A percentile compares a stretch with the other conserved stretches of the same genome.
Evolutionary conservation across 495 filamentous ascomycete species (phyloP).

Genomic region (Penicillium dipodomyicola): DNA sequence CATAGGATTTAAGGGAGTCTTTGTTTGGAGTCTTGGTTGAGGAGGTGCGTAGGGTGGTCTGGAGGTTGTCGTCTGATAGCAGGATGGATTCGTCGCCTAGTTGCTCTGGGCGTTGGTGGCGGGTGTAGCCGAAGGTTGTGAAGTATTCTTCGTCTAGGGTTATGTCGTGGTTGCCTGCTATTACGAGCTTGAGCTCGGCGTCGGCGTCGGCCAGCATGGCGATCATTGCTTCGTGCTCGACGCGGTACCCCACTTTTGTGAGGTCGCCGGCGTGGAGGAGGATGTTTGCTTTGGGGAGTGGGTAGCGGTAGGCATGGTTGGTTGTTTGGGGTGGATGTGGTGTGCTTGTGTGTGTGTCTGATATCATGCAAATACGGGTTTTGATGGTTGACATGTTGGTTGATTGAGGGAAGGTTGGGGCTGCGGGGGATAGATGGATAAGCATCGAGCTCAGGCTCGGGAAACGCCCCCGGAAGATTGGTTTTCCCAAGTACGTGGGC

Average conservation of each 20-base stretch:
- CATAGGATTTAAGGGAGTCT: conserved; percentile 20
- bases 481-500: too few relatives aligned
- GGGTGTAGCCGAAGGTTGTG: conserved; percentile 26
- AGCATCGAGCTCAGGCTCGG: background rate
- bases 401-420: background rate
- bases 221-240: conserved; percentile 54
- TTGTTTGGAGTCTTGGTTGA: background rate
- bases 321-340: conserved; percentile 30
- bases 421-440: background rate
- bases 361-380: conserved; percentile 58
- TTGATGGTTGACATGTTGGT: conserved; percentile 28
- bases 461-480: background rate
- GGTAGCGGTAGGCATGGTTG: conserved; percentile 41
- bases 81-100: conserved; percentile 13
- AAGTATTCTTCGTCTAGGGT: conserved; percentile 61
- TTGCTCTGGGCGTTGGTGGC: conserved; percentile 32
- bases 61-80: conserved; percentile 12
- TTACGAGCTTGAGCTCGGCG: conserved; percentile 73
- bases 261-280: conserved; percentile 74
- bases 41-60: conserved; percentile 8
- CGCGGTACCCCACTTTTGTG: conserved; percentile 57
- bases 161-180: conserved; percentile 80
- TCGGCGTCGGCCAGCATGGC: conserved; percentile 52
- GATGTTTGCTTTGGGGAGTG: conserved; percentile 58
- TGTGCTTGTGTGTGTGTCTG: conserved; percentile 57